Percentiles rank a stretch among this genome's conserved stretches.
Conservation (phyloP, 139 green algal genomes). For the Pleodorina starrii region DNA sequence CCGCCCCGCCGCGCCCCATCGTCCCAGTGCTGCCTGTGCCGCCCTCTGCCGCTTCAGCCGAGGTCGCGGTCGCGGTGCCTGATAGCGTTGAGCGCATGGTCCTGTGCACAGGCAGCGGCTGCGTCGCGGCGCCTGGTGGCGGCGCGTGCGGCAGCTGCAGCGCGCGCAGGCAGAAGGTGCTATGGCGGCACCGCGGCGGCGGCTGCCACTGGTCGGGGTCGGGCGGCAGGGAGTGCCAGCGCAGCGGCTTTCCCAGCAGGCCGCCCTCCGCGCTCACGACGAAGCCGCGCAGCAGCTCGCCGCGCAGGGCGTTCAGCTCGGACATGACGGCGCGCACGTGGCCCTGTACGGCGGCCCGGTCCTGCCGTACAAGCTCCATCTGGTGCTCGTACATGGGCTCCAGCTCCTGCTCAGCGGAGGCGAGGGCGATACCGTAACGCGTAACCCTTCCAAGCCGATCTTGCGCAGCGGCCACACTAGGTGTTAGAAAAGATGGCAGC, state of each 20-base stretch:
- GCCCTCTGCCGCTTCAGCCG: background rate
- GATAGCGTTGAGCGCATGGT: constrained; percentile 10
- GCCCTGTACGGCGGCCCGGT: constrained; percentile 24
- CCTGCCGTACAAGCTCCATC: constrained; percentile 50
- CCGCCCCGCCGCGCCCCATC: background rate
- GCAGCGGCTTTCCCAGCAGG: constrained; percentile 46
- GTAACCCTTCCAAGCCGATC: too few relatives aligned
- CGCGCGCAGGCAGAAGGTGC: constrained; percentile 32
- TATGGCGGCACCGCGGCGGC: constrained; percentile 52
- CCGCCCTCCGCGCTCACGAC: constrained; percentile 31
- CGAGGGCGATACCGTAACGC: background rate
- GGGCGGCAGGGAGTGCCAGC: constrained; percentile 48
- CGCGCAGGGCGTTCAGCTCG: constrained; percentile 23
- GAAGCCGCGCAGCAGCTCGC: constrained; percentile 36
- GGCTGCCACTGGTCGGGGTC: constrained; percentile 13
- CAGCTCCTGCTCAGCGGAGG: constrained; percentile 27
- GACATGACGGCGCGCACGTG: constrained; percentile 18
- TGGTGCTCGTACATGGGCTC: constrained; percentile 48
- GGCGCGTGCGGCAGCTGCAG: constrained; percentile 40
- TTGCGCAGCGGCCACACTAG: too few relatives aligned
- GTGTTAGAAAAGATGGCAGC: too few relatives aligned
- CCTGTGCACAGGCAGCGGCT: constrained; percentile 13
- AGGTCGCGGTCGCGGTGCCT: background rate
- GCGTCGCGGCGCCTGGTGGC: background rate
- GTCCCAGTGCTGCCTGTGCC: too few relatives aligned